Evolutionary conservation across 129 eudicot genomes (phyloP).

Genomic region (Artemisia argyi): DNA sequence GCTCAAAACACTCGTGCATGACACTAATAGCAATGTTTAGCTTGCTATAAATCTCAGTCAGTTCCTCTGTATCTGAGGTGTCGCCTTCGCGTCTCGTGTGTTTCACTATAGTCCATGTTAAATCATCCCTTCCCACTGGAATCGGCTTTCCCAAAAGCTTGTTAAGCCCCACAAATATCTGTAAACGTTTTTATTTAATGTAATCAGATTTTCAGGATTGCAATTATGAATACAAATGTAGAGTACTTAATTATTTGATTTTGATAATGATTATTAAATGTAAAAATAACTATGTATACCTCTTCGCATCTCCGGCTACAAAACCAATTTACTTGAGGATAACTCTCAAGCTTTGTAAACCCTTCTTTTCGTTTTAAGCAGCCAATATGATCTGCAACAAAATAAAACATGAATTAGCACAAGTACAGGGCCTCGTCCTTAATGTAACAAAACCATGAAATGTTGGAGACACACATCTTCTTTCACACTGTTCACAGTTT

Average conservation of each 20-base stretch:
- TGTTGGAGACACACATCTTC: slow-evolving; percentile 50
- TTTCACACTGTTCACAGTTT: slow-evolving; percentile 81
- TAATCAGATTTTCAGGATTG: background rate
- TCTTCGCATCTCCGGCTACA: slow-evolving; percentile 66
- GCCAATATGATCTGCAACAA: slow-evolving; percentile 68
- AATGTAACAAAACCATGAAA: slow-evolving; percentile 6
- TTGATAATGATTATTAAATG: too few species aligned
- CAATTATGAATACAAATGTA: background rate
- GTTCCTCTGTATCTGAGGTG: slow-evolving; percentile 26
- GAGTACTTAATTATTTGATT: background rate
- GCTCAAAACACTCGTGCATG: slow-evolving; percentile 96
- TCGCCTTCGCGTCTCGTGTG: slow-evolving; percentile 35
- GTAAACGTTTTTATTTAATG: slow-evolving; percentile 14
- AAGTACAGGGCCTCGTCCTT: background rate
- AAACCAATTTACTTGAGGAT: slow-evolving; percentile 65
- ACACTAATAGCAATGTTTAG: slow-evolving; percentile 77
- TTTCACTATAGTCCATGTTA: slow-evolving; percentile 80
- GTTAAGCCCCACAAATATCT: slow-evolving; percentile 64
- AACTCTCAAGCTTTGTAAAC: slow-evolving; percentile 21
- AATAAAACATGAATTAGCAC: slow-evolving; percentile 18
- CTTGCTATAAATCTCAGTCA: slow-evolving; percentile 64
- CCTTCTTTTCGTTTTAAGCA: slow-evolving; percentile 64
- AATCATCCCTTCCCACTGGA: slow-evolving; percentile 60
- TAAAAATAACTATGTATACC: slow-evolving; percentile 44
- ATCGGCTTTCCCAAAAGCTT: slow-evolving; percentile 60